These are phyloP conservation scores for Huntiella savannae DNA, from an alignment of 2,329 filamentous ascomycete genomes.

Conservation along the genomic window DNA sequence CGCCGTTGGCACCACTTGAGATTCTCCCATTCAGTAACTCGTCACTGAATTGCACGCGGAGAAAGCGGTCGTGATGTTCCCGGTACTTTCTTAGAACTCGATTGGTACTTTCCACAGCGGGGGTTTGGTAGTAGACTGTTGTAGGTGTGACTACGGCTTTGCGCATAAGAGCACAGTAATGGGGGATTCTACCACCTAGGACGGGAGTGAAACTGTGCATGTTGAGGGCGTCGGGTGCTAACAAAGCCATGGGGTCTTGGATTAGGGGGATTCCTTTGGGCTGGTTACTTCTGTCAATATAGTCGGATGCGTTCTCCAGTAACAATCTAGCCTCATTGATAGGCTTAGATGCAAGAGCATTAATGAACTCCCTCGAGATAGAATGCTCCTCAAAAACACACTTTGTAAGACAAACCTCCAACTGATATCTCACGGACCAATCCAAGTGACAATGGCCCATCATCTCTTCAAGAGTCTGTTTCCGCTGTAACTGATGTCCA, in stretches of 20 bases:
- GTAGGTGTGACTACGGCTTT: conserved; percentile 71
- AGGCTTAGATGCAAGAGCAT: conserved; percentile 29
- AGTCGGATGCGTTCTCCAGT: conserved; percentile 54
- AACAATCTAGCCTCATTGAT: conserved; percentile 38
- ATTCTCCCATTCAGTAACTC: conserved; percentile 49
- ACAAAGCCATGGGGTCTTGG: conserved; percentile 23
- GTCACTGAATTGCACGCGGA: conserved; percentile 78
- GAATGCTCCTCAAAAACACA: conserved; percentile 59
- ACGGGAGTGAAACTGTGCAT: conserved; percentile 15
- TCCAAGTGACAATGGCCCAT: conserved; percentile 22
- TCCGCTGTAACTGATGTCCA: not conserved
- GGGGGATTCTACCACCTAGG: conserved; percentile 27
- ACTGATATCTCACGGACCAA: conserved; percentile 67
- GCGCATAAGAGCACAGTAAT: conserved; percentile 56
- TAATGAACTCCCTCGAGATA: conserved; percentile 48
- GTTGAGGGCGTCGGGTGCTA: not conserved
- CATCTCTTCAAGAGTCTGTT: not conserved
- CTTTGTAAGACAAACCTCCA: conserved; percentile 82
- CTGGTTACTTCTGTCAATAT: not conserved
- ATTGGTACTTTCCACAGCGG: conserved; percentile 72
- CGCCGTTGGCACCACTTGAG: conserved; percentile 30
- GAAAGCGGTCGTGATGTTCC: conserved; percentile 53
- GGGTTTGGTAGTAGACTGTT: conserved; percentile 58
- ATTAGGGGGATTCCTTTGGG: conserved; percentile 38
- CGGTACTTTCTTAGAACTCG: conserved; percentile 60